Percentiles rank a stretch among this genome's conserved stretches.
Conservation (phyloP, 371 early-diverging fungal species). For the Capillidium heterosporum region DNA sequence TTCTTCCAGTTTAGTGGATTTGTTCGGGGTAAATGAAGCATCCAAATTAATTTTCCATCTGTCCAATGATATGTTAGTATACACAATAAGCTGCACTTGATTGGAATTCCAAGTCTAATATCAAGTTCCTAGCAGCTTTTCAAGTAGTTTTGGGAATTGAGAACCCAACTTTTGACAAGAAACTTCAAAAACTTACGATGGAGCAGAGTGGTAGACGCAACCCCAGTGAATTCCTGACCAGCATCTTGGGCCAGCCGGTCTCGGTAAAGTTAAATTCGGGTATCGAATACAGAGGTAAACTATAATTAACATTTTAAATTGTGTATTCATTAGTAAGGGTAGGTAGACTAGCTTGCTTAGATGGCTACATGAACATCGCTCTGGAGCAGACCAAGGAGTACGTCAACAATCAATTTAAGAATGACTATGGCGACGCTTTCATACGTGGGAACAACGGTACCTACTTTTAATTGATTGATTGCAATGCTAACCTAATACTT, state of each 20-base stretch:
- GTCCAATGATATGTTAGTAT: too few relatives aligned
- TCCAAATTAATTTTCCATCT: too few relatives aligned
- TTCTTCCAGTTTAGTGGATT: not conserved
- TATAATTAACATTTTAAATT: not conserved
- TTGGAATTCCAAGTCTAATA: too few relatives aligned
- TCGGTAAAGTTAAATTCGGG: conserved; percentile 87
- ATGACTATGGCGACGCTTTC: conserved; percentile 88
- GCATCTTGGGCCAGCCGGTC: conserved; percentile 64
- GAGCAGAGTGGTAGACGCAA: not conserved
- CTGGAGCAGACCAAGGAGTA: conserved; percentile 91
- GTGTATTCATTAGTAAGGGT: not conserved
- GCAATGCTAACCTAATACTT: not conserved
- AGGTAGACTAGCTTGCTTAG: conserved; percentile 87
- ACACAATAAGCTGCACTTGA: too few relatives aligned
- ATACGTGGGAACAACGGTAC: conserved; percentile 94
- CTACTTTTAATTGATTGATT: not conserved
- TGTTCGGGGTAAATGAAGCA: too few relatives aligned
- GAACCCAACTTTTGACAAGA: not conserved
- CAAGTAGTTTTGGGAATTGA: too few relatives aligned
- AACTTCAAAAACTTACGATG: not conserved
- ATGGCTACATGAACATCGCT: conserved; percentile 98
- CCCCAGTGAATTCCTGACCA: conserved; percentile 67
- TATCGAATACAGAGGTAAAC: conserved; percentile 75
- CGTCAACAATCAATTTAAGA: conserved; percentile 76
- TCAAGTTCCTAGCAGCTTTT: too few relatives aligned